These are phyloP conservation scores for Leishmania guyanensis DNA, from an alignment of 208 protist genomes.

Conservation along the genomic window DNA sequence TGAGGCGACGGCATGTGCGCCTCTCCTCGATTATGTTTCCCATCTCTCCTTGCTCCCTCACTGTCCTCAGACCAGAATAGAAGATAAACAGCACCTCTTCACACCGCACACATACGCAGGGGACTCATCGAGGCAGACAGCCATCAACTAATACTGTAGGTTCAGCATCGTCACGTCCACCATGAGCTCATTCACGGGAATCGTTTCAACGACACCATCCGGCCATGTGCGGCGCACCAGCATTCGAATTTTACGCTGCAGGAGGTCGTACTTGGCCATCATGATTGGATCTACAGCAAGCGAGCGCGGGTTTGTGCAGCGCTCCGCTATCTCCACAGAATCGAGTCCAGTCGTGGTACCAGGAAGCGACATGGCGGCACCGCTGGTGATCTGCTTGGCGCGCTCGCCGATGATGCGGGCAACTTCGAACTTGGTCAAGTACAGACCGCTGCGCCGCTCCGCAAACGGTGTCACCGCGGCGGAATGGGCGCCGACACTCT, in stretches of 20 bases:
- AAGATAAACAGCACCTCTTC: not conserved
- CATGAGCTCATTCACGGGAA: constrained; percentile 78
- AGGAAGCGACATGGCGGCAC: constrained; percentile 44
- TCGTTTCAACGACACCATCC: constrained; percentile 74
- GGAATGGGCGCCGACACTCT: constrained; percentile 25
- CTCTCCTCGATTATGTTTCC: not conserved
- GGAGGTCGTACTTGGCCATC: constrained; percentile 85
- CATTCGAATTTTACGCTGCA: constrained; percentile 76
- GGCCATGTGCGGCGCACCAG: constrained; percentile 87
- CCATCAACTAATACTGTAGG: constrained; percentile 39
- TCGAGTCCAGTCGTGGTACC: constrained; percentile 31
- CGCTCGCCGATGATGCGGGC: constrained; percentile 81
- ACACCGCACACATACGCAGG: not conserved
- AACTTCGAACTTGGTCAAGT: constrained; percentile 88
- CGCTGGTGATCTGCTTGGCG: constrained; percentile 79
- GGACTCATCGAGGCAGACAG: too few relatives aligned
- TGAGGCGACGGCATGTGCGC: not conserved
- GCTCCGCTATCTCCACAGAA: constrained; percentile 60
- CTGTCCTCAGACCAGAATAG: not conserved
- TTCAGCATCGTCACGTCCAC: constrained; percentile 75
- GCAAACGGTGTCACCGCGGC: constrained; percentile 58
- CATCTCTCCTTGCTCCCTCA: not conserved
- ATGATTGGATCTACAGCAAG: constrained; percentile 81
- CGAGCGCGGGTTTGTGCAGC: constrained; percentile 69
- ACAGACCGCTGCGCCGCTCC: constrained; percentile 67